phyloP scores from a whole-genome alignment of 2,329 filamentous ascomycete species.

The Exophiala bonariae region DNA sequence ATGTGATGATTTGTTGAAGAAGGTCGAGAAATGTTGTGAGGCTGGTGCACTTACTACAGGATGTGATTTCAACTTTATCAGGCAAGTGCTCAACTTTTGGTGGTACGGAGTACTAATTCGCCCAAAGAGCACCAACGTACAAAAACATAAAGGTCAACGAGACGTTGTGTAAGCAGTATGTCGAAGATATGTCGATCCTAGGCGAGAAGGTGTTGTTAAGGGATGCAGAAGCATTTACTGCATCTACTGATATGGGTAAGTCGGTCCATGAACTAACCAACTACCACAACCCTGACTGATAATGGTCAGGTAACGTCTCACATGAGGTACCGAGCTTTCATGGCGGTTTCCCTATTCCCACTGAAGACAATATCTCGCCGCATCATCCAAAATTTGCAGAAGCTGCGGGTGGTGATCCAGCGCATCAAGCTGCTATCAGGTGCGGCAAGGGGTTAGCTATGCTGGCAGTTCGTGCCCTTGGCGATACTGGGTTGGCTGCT shows the following conservation, averaged over 20 bases:
- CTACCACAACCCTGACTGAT: background rate
- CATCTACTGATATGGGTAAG: slow-evolving; percentile 48
- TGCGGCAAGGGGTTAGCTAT: slow-evolving; percentile 49
- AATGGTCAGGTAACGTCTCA: slow-evolving; percentile 45
- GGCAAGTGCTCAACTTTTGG: no score
- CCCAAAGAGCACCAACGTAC: slow-evolving; percentile 10
- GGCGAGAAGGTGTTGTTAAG: slow-evolving; percentile 39
- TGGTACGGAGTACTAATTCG: no score
- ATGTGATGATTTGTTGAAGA: slow-evolving; percentile 34
- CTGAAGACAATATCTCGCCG: slow-evolving; percentile 35
- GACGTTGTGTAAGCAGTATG: slow-evolving; percentile 46
- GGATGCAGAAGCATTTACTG: slow-evolving; percentile 41
- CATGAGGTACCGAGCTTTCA: slow-evolving; percentile 50
- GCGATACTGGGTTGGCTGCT: slow-evolving; percentile 3
- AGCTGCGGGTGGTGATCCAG: slow-evolving; percentile 40
- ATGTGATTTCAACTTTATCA: slow-evolving; percentile 32
- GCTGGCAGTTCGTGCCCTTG: slow-evolving; percentile 32
- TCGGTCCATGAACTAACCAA: background rate
- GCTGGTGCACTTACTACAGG: slow-evolving; percentile 36
- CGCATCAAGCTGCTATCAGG: slow-evolving; percentile 43
- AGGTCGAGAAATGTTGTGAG: slow-evolving; percentile 36
- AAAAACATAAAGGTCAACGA: slow-evolving; percentile 23
- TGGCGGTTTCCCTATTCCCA: slow-evolving; percentile 48
- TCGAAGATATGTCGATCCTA: slow-evolving; percentile 44
- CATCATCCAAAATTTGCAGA: slow-evolving; percentile 46